These are phyloP conservation scores for Aspergillus proliferans DNA, from an alignment of 2,329 filamentous ascomycete species.

Conservation along the genomic window DNA sequence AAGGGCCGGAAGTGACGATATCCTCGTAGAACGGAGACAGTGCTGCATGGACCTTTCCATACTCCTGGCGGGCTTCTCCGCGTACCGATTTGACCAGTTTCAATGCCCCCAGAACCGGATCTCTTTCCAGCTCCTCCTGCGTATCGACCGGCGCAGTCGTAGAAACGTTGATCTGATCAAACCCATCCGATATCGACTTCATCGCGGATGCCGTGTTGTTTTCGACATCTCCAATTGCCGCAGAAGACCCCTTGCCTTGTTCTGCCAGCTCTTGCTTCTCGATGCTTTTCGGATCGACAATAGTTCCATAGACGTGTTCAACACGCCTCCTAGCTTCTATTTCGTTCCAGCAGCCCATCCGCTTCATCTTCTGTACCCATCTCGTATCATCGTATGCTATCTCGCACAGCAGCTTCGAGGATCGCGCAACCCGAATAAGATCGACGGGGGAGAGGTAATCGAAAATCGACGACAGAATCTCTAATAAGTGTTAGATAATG, in stretches of 20 bases:
- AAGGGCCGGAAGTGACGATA: slow-evolving; percentile 63
- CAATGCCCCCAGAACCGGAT: slow-evolving; percentile 63
- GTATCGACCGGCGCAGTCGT: slow-evolving; percentile 27
- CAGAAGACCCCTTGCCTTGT: slow-evolving; percentile 8
- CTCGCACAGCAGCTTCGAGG: slow-evolving; percentile 81
- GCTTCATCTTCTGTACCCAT: slow-evolving; percentile 81
- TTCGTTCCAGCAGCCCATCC: slow-evolving; percentile 91
- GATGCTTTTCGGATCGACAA: slow-evolving; percentile 20
- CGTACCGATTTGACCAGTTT: slow-evolving; percentile 68
- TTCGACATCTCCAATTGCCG: slow-evolving; percentile 10
- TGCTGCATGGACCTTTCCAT: slow-evolving; percentile 82
- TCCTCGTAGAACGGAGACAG: slow-evolving; percentile 85
- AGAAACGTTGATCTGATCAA: slow-evolving; percentile 66
- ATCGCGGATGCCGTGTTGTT: slow-evolving; percentile 14
- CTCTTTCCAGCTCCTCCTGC: slow-evolving; percentile 48
- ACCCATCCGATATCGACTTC: slow-evolving; percentile 58
- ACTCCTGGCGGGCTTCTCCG: slow-evolving; percentile 81
- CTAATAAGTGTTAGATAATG: slow-evolving; percentile 42
- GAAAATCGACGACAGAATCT: slow-evolving; percentile 81
- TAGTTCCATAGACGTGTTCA: slow-evolving; percentile 56
- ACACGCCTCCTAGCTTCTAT: slow-evolving; percentile 72
- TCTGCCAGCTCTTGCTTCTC: slow-evolving; percentile 21
- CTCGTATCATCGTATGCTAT: slow-evolving; percentile 98
- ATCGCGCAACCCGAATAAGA: slow-evolving; percentile 75
- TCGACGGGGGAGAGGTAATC: slow-evolving; percentile 83